A percentile compares a stretch with the other conserved stretches of the same genome.
Conservation (phyloP, 495 filamentous ascomycete species). For the Pyrenopolyporus hunteri region DNA sequence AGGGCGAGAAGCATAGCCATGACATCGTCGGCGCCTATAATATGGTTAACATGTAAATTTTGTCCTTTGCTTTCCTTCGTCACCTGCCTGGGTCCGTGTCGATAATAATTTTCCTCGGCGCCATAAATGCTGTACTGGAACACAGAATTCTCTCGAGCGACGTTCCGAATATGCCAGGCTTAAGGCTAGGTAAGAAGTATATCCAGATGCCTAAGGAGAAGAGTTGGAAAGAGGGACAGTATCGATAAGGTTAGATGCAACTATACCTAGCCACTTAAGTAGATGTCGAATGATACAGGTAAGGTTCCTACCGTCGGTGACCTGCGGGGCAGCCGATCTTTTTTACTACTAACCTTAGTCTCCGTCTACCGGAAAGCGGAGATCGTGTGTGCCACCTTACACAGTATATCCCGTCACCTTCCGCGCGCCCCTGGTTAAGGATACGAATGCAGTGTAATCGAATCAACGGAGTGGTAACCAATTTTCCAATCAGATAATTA, state of each 20-base stretch:
- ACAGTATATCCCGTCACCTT: not conserved
- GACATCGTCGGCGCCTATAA: constrained; percentile 85
- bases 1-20: constrained; percentile 84
- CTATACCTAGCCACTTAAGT: not conserved
- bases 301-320: constrained; percentile 36
- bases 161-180: too few species aligned
- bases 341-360: too few species aligned
- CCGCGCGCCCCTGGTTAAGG: not conserved
- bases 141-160: not conserved
- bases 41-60: constrained; percentile 10
- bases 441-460: too few species aligned
- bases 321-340: constrained; percentile 28
- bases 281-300: too few species aligned
- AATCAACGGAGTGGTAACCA: too few species aligned
- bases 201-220: too few species aligned
- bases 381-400: not conserved
- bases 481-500: too few species aligned
- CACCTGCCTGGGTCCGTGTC: constrained; percentile 82
- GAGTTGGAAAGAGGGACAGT: not conserved
- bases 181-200: too few species aligned
- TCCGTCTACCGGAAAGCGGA: constrained; percentile 28
- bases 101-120: constrained; percentile 81
- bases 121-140: constrained; percentile 48
- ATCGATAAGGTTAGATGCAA: constrained; percentile 2
- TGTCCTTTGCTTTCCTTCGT: constrained; percentile 1